Evolutionary conservation across 2,329 filamentous ascomycete genomes (phyloP), one percentile per base, ranked within the genome.

Genomic region (Cyclaneusma minus): DNA sequence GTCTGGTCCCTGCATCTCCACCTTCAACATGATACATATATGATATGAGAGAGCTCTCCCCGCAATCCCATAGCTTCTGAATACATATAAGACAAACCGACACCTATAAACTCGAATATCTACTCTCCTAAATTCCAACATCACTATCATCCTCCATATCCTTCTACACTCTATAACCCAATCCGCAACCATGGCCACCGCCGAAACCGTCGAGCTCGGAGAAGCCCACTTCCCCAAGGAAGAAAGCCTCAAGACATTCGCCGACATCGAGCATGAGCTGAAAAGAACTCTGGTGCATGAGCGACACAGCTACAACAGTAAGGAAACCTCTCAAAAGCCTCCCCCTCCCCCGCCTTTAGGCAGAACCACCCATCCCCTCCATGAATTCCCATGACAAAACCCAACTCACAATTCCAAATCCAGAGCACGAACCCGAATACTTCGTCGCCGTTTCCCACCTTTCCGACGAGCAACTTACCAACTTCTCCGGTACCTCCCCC

Each of bases 371-470:
- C 6, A 11, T 13, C 4, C 10, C 12, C 23, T 18, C 9, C 14
- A 14, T 24, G 16, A 7, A 8, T 4, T n/a, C n/a, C n/a, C n/a
- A n/a, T n/a, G n/a, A 14, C 23, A 22, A 15, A 16, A 12, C 8
- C 27, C 28, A 27, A 35, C 25, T 22, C 19, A 28, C 13, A 24
- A 20, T 16, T 13, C 11, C 3, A 3, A n/a, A n/a, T n/a, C n/a
- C 22, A 62, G 62, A 67, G 39, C 64, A 68, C 35, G 63, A 67
- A 35, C 55, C 54, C 6, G 56, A 62, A 33, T 66, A 64, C 44
- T 68, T 68, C 49, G 54, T 55, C n/a, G 54, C 59, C 3, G 59
- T 59, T 16, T 19, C 31, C 5, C 27, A 41, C 16, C 28, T 47
- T 16, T 36, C 41, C 10, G 34, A 46, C 20, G 25, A 41, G 4